Evolutionary conservation across 2,329 filamentous ascomycete genomes (phyloP).

Genomic region (Pyricularia grisea): DNA sequence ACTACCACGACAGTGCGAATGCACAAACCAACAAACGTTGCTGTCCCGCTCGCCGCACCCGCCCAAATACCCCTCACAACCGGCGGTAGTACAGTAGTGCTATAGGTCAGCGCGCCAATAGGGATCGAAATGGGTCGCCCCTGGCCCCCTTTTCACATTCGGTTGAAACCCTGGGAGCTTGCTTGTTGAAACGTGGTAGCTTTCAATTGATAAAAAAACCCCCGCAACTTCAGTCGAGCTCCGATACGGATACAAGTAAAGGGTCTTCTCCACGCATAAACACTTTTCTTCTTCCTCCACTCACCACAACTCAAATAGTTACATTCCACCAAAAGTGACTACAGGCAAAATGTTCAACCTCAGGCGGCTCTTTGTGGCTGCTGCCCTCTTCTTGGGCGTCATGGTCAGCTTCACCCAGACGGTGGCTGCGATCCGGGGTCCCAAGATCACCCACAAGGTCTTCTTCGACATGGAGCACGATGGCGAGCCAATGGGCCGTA

Average conservation of each 20-base stretch:
- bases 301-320: background rate
- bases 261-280: background rate
- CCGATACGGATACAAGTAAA: background rate
- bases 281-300: background rate
- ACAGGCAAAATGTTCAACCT: slow-evolving; percentile 57
- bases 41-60: background rate
- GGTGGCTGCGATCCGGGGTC: slow-evolving; percentile 69
- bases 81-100: no score
- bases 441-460: slow-evolving; percentile 93
- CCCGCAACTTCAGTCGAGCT: background rate
- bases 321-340: background rate
- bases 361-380: slow-evolving; percentile 59
- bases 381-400: slow-evolving; percentile 66
- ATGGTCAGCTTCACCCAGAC: slow-evolving; percentile 69
- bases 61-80: background rate
- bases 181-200: slow-evolving; percentile 6
- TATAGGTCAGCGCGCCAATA: background rate
- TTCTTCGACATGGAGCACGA: slow-evolving; percentile 78
- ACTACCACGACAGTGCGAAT: background rate
- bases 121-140: background rate
- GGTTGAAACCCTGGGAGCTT: background rate
- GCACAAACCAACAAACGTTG: background rate
- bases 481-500: slow-evolving; percentile 62
- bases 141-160: background rate
- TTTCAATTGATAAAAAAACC: slow-evolving; percentile 4